Evolutionary conservation across 139 green algal species (phyloP), one percentile per base, ranked within the genome.

Genomic region (Helicosporidium sp.): DNA sequence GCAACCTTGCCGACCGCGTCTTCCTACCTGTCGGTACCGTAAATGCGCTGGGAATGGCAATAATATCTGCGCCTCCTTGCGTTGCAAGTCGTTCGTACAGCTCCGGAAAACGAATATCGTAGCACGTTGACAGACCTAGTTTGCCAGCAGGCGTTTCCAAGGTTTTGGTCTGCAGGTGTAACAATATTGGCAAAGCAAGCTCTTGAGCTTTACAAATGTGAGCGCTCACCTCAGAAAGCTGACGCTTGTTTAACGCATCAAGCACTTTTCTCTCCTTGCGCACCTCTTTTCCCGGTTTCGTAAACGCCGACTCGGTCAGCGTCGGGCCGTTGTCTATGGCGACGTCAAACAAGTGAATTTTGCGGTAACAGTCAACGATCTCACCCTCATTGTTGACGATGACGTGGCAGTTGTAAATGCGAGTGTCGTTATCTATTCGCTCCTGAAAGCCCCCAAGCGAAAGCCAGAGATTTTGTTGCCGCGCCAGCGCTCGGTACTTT

Each of bases 71-170:
- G 0, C 77, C 79, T 18, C 62, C 43, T 3, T 79, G 57, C 54
- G 71, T 88, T 0, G 63, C 58, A 26, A 95, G 69, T 18, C 41
- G 49, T 55, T 93, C 74, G 58, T 89, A 96, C 34, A 97, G 24
- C 49, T 92, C 67, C 5, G 88, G 86, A 46, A 97, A 97, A 4
- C 88, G 66, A 31, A 97, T 52, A 58, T 97, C 88, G 54, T 97
- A 97, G 64, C 88, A 97, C 0, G 84, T 58, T 26, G 64, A 87
- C 7, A 96, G 55, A 16, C 79, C 88, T 35, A 96, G 55, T 2
- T 54, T 43, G 2, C 87, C 85, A 0, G 65, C 73, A 5, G 83
- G 81, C 16, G 58, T 79, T 61, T 87, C 70, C 26, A 66, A 82
- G 0, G 60, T 60, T 3, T 90, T 70, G 17, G 92, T 43, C 62